Evolutionary conservation across 495 filamentous ascomycete species (phyloP), one percentile per base, ranked within the genome.

Genomic region (Evansstolkia leycettana): DNA sequence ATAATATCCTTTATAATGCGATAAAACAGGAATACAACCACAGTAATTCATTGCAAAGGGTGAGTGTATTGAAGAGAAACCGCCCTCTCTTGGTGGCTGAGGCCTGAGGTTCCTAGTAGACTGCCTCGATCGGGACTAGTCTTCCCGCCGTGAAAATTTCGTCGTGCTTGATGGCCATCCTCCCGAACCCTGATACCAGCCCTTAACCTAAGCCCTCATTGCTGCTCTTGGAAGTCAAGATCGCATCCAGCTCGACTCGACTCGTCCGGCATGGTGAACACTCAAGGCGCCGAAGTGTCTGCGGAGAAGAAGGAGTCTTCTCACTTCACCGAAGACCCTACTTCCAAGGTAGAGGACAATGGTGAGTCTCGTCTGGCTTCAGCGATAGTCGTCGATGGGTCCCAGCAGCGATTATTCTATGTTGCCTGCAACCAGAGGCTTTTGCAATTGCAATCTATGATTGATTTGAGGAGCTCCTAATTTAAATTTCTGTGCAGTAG

Each of bases 201-300:
- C 64, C 64, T 67, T 63, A 49, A 59, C 60, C 61, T 65, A 67
- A 67, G 63, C 63, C 63, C 63, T 67, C 54, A 67, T 67, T 67
- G 62, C 63, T 67, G 47, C 56, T 65, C 61, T 58, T 52, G 63
- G 61, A 65, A 60, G 49, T 51, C 52, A 47, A 50, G 34, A 42
- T 43, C 37, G 40, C 42, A 46, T 51, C 43, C 40, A 33, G 33
- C 47, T 42, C 36, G 42, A 46, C 39, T 39, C 36, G 37, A 43
- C 34, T 28, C 34, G 34, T 34, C 39, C 33, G 45, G 36, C 33
- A 64, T 67, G 61, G 55, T 53, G 42, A 52, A 61, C 40, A 48
- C 52, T 13, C 40, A 40, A 41, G 57, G 36, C 28, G 27, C 39
- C 35, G 40, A 36, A 27, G 41, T 55, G 36, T 52, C 54, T 38